Evolutionary conservation across 2,329 filamentous ascomycete species (phyloP).

Genomic region (Fusarium pseudoanthophilum): DNA sequence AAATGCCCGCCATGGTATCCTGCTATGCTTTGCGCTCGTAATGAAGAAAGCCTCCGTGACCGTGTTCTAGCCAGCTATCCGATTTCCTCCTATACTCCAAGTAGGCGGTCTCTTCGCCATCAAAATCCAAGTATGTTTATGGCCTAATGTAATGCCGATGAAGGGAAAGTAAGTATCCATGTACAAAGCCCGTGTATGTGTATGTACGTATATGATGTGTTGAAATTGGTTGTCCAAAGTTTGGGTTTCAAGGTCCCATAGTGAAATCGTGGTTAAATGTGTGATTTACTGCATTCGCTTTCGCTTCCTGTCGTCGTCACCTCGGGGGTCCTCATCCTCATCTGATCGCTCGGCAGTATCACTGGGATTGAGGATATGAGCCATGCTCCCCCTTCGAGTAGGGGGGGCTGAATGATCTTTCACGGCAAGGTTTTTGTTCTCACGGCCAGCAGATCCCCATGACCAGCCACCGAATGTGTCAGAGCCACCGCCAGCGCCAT

Average conservation of each 20-base stretch:
- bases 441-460: constrained; percentile 63
- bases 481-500: constrained; percentile 51
- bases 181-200: constrained; percentile 20
- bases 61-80: constrained; percentile 27
- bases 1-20: constrained; percentile 35
- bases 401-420: constrained; percentile 67
- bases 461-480: constrained; percentile 67
- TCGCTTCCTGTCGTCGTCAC: constrained; percentile 70
- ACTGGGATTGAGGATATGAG: constrained; percentile 70
- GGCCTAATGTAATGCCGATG: constrained; percentile 17
- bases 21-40: constrained; percentile 32
- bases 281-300: constrained; percentile 68
- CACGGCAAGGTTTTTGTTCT: constrained; percentile 61
- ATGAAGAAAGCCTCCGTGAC: constrained; percentile 30
- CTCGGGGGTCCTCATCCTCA: constrained; percentile 65
- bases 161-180: constrained; percentile 7
- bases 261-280: constrained; percentile 32
- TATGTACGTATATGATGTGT: constrained; percentile 22
- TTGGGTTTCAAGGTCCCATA: not conserved
- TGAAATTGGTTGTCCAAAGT: not conserved
- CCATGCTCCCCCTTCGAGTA: constrained; percentile 69
- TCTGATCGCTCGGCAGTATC: constrained; percentile 66
- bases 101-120: constrained; percentile 19
- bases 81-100: constrained; percentile 34
- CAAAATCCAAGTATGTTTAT: constrained; percentile 19